Conservation (phyloP, 2,329 filamentous ascomycete genomes). For the Pseudopyricularia cyperi region DNA sequence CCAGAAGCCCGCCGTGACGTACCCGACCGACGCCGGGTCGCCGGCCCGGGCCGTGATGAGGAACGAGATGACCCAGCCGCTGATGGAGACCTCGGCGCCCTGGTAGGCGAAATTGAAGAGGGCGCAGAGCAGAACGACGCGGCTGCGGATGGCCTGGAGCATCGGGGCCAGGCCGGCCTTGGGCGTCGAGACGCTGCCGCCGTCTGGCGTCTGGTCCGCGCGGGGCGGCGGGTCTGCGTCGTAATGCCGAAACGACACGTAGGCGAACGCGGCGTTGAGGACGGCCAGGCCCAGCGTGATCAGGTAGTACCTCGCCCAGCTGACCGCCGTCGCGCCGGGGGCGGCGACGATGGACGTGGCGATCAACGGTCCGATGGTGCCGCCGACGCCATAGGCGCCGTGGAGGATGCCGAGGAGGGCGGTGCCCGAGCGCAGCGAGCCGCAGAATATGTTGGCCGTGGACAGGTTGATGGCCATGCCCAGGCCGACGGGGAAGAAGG, state of each 20-base stretch:
- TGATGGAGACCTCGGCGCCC: constrained; percentile 71
- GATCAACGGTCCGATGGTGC: constrained; percentile 55
- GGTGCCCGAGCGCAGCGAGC: constrained; percentile 29
- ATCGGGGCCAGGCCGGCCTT: constrained; percentile 40
- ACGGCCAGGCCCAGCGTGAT: constrained; percentile 47
- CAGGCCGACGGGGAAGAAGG: constrained; percentile 57
- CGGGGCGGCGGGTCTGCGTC: constrained; percentile 39
- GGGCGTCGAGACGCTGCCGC: constrained; percentile 19
- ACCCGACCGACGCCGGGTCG: constrained; percentile 58
- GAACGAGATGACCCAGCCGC: constrained; percentile 80
- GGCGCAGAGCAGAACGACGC: constrained; percentile 59
- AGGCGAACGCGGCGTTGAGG: constrained; percentile 41
- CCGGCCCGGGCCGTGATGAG: constrained; percentile 61
- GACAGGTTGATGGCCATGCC: constrained; percentile 43
- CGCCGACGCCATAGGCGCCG: constrained; percentile 54
- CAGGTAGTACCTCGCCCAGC: constrained; percentile 63
- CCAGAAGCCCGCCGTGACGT: constrained; percentile 64
- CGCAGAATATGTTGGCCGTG: constrained; percentile 38
- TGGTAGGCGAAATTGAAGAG: constrained; percentile 81
- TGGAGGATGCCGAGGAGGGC: constrained; percentile 49
- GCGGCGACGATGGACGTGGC: constrained; percentile 59
- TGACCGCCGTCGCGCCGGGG: constrained; percentile 22
- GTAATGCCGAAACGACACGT: constrained; percentile 59
- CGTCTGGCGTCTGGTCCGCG: neutral
- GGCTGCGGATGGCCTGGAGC: constrained; percentile 64